phyloP scores from a whole-genome alignment of 2,329 filamentous ascomycete species.

The Orbilia javanica region DNA sequence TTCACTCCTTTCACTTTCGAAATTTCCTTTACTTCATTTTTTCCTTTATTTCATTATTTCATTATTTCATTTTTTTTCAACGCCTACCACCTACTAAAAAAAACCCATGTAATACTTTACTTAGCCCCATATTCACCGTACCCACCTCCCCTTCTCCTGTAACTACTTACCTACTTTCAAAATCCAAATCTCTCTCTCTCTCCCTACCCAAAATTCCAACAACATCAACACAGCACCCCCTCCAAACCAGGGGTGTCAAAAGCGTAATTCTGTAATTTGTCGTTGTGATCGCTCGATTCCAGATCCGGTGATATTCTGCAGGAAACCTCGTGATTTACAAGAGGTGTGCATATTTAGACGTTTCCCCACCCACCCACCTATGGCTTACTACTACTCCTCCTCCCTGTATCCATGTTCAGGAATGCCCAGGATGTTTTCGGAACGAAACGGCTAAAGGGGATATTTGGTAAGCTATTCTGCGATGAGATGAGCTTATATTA shows the following conservation, averaged over 20 bases:
- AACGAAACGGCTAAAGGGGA: neutral
- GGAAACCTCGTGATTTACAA: slow-evolving; percentile 41
- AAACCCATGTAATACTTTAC: slow-evolving; percentile 17
- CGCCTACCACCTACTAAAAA: slow-evolving; percentile 12
- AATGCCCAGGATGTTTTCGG: slow-evolving; percentile 19
- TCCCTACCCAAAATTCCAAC: slow-evolving; percentile 25
- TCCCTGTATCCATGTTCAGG: neutral
- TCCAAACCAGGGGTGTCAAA: neutral
- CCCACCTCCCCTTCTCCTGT: neutral
- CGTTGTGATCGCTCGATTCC: slow-evolving; percentile 40
- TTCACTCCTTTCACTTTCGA: slow-evolving; percentile 1
- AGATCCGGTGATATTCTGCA: slow-evolving; percentile 53
- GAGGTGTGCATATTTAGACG: slow-evolving; percentile 17
- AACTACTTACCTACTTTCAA: slow-evolving; percentile 2
- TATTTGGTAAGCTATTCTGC: neutral
- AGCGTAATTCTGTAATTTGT: neutral
- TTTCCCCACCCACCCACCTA: neutral
- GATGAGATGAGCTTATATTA: slow-evolving; percentile 20
- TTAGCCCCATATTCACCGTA: neutral
- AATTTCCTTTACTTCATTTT: too few species aligned
- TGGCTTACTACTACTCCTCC: neutral
- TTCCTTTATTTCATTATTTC: neutral
- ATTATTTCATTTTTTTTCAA: neutral
- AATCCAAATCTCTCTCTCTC: slow-evolving; percentile 9
- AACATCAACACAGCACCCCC: slow-evolving; percentile 19